These are phyloP conservation scores for Talaromyces piceae DNA, from an alignment of 2,329 filamentous ascomycete genomes.

Conservation along the genomic window DNA sequence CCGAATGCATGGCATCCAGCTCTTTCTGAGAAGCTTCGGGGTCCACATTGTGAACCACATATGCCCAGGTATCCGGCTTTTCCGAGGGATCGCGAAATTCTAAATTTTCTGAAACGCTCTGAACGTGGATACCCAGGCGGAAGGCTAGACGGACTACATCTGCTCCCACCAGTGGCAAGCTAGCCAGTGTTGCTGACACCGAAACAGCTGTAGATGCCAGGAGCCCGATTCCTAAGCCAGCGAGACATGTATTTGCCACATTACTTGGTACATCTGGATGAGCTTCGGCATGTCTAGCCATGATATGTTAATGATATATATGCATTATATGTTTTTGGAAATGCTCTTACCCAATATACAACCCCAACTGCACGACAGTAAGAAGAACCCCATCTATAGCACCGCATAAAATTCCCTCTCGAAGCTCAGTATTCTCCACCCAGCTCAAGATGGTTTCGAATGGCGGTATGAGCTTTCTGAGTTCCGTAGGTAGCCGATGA, in stretches of 20 bases:
- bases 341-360: constrained; percentile 36
- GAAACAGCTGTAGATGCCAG: constrained; percentile 38
- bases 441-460: constrained; percentile 14
- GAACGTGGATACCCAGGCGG: constrained; percentile 39
- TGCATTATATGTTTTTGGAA: not conserved
- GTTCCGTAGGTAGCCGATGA: constrained; percentile 12
- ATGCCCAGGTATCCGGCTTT: constrained; percentile 19
- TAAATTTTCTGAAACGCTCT: constrained; percentile 35
- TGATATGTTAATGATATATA: not conserved
- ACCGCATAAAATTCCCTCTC: constrained; percentile 35
- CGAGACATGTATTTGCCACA: constrained; percentile 18
- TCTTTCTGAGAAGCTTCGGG: constrained; percentile 18
- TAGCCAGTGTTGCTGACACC: constrained; percentile 30
- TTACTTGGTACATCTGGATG: not conserved
- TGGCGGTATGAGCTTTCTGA: constrained; percentile 15
- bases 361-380: constrained; percentile 32
- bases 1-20: constrained; percentile 13
- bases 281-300: not conserved
- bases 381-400: constrained; percentile 42
- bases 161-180: constrained; percentile 35
- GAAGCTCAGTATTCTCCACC: constrained; percentile 21
- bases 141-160: constrained; percentile 40
- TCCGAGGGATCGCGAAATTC: constrained; percentile 22
- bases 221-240: constrained; percentile 42
- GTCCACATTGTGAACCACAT: constrained; percentile 17